Evolutionary conservation across 2,329 filamentous ascomycete genomes (phyloP).

Genomic region (Zalaria obscura): DNA sequence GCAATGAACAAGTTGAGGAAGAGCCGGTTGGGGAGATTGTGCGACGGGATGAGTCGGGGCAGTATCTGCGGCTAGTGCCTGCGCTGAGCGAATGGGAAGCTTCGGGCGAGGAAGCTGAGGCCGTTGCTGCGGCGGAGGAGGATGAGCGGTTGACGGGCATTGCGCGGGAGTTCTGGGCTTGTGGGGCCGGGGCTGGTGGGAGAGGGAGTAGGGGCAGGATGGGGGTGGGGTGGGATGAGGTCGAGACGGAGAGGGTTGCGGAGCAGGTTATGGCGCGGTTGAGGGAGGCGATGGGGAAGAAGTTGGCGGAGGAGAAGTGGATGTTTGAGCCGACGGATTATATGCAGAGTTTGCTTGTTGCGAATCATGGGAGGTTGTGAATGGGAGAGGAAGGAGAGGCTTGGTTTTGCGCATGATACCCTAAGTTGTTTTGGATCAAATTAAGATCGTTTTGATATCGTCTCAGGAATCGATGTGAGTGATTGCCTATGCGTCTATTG

Average conservation of each 20-base stretch:
- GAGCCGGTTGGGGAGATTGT: slow-evolving; percentile 2
- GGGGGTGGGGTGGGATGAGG: slow-evolving; percentile 1
- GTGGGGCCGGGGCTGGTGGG: background rate
- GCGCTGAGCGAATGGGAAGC: background rate
- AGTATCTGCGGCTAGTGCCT: slow-evolving; percentile 2
- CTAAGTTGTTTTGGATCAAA: too few relatives aligned
- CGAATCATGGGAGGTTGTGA: slow-evolving; percentile 3
- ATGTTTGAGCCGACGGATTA: slow-evolving; percentile 5
- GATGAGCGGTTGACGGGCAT: slow-evolving; percentile 2
- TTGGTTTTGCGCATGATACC: too few relatives aligned
- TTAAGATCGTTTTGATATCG: too few relatives aligned
- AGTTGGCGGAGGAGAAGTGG: slow-evolving; percentile 2
- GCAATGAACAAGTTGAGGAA: background rate
- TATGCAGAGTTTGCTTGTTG: slow-evolving; percentile 2
- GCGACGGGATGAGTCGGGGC: slow-evolving; percentile 1
- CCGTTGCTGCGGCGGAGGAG: background rate
- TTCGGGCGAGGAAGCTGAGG: background rate
- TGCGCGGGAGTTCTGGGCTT: slow-evolving; percentile 3
- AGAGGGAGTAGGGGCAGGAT: slow-evolving; percentile 1
- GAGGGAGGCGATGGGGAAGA: slow-evolving; percentile 2
- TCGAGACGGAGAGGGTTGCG: slow-evolving; percentile 3
- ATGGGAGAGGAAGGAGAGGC: background rate
- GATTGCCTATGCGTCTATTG: too few relatives aligned
- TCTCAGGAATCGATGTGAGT: too few relatives aligned
- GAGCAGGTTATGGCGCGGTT: slow-evolving; percentile 3